Conservation (phyloP, 2,329 filamentous ascomycete genomes). For the Cordyceps cicadae region DNA sequence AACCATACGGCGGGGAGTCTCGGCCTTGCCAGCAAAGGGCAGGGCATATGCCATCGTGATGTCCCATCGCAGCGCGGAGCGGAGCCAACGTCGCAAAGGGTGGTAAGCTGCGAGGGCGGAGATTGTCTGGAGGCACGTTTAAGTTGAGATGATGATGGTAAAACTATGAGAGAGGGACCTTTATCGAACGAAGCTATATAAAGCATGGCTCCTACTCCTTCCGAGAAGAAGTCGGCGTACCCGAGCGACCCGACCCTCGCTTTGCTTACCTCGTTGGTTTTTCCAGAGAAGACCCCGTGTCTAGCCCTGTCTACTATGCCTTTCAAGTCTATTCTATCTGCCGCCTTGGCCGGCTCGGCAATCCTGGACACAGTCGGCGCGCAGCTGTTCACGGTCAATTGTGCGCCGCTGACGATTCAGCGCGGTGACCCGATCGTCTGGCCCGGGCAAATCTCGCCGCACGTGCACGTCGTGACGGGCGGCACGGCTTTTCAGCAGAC, state of each 20-base stretch:
- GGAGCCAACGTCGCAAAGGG: neutral
- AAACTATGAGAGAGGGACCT: neutral
- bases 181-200: neutral
- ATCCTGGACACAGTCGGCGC: neutral
- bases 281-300: neutral
- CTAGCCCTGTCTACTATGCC: neutral
- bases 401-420: conserved; percentile 25
- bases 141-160: neutral
- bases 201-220: neutral
- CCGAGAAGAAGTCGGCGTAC: too few relatives aligned
- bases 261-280: neutral
- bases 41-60: neutral
- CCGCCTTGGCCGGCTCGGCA: neutral
- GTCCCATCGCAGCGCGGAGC: neutral
- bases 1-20: neutral
- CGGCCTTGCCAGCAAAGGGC: neutral
- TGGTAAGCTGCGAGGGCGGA: neutral
- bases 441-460: conserved; percentile 43
- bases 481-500: conserved; percentile 51
- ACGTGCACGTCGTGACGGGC: conserved; percentile 55
- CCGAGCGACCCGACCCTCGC: neutral
- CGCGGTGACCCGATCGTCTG: conserved; percentile 52
- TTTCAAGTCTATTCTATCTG: neutral
- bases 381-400: conserved; percentile 22
- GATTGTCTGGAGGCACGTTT: neutral